Evolutionary conservation across 371 early-diverging fungal genomes (phyloP), one percentile per base, ranked within the genome.

Genomic region (Rhizopus microsporus): DNA sequence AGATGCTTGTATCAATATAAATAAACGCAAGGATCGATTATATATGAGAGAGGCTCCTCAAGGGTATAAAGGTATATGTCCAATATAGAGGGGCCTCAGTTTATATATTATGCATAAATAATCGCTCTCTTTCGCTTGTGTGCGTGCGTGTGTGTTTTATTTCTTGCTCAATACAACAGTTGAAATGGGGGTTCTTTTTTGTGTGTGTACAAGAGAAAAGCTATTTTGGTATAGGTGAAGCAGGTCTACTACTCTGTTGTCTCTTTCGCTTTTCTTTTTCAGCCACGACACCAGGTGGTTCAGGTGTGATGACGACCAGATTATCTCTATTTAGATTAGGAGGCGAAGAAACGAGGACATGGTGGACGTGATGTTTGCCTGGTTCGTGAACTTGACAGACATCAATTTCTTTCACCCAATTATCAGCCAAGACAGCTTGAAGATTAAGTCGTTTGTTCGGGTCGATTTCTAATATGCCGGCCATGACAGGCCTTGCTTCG

Each of bases 371-470:
- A 3, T 64, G 63, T 17, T 59, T 67, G 17, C 79, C 77, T 50
- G 78, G 71, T 33, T 74, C 72, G 15, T 75, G 73, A 4, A 63
- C 47, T 9, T 70, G 70, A 54, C 89, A 89, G 5, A 82, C 77
- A 39, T 86, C 87, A 33, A 88, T 72, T 10, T 64, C 63, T 58
- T 80, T 72, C 44, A 85, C 77, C 87, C 86, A 86, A 9, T 75
- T 67, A 61, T 82, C 81, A 4, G 60, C 59, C 16, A 83, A 54
- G 7, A 88, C 63, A 5, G 67, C 68, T 5, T 44, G 31, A 10
- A 86, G 63, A 32, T 69, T 65, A 3, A 74, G 68, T 10, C 88
- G 75, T 16, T 66, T 67, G 5, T 50, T 59, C 12, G 87, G 87
- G 54, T 84, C 78, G 8, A 73, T 62, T 44, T 80, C 82, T 46